Conservation (phyloP, 345 rosid species). For the Dimocarpus longan region DNA sequence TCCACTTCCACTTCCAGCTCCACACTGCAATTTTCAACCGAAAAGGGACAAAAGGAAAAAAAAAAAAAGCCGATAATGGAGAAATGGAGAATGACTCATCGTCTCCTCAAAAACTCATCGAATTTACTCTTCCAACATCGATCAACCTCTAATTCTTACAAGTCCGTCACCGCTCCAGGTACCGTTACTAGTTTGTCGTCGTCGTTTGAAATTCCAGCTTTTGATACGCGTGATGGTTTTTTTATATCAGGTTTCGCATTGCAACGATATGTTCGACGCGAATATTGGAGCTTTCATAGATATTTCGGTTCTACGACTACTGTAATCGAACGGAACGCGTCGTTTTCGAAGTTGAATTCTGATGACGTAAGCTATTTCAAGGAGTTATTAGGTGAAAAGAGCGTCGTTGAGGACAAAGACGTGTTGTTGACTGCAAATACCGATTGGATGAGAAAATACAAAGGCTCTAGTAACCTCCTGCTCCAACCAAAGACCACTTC, state of each 20-base stretch:
- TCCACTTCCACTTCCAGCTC: background rate
- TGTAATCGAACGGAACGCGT: slow-evolving; percentile 57
- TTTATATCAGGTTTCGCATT: background rate
- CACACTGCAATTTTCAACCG: background rate
- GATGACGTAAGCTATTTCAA: slow-evolving; percentile 70
- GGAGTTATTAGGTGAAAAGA: slow-evolving; percentile 66
- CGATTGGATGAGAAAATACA: slow-evolving; percentile 95
- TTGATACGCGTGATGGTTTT: background rate
- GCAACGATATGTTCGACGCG: background rate
- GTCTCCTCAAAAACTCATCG: slow-evolving; percentile 32
- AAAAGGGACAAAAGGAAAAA: background rate
- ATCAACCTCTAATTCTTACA: slow-evolving; percentile 3
- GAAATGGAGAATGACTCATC: slow-evolving; percentile 49
- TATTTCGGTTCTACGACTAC: slow-evolving; percentile 48
- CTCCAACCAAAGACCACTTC: slow-evolving; percentile 73
- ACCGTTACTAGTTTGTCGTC: background rate
- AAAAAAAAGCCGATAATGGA: slow-evolving; percentile 34
- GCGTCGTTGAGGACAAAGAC: slow-evolving; percentile 79
- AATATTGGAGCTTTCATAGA: slow-evolving; percentile 18
- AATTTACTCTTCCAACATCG: slow-evolving; percentile 31
- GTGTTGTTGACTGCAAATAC: slow-evolving; percentile 66
- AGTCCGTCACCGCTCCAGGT: slow-evolving; percentile 3
- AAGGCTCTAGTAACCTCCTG: slow-evolving; percentile 80
- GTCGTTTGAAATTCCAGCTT: background rate
- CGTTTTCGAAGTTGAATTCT: slow-evolving; percentile 61